Percentiles rank a stretch among this genome's conserved stretches.
These are phyloP conservation scores for Candida tetrigidarum DNA, from an alignment of 1,139 yeast genomes.

Conservation along the genomic window DNA sequence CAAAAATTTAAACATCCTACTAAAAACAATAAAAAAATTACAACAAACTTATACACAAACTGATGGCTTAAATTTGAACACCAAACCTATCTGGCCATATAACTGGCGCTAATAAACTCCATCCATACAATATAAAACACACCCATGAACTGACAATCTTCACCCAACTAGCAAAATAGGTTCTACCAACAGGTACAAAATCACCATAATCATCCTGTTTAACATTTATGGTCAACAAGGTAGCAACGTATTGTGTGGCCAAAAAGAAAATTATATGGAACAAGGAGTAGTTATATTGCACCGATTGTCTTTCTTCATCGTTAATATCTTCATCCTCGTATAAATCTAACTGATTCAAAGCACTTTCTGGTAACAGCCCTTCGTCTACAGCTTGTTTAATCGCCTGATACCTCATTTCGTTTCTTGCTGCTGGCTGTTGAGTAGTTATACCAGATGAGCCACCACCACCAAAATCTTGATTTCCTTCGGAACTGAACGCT, in stretches of 20 bases:
- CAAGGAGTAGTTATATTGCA: constrained; percentile 84
- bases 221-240: constrained; percentile 89
- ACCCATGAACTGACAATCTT: constrained; percentile 93
- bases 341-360: constrained; percentile 71
- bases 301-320: constrained; percentile 68
- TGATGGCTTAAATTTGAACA: constrained; percentile 30
- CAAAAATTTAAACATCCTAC: not conserved
- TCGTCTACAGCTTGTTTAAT: constrained; percentile 92
- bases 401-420: constrained; percentile 86
- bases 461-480: constrained; percentile 13
- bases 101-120: constrained; percentile 93
- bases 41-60: not conserved
- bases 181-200: constrained; percentile 96
- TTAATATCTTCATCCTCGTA: constrained; percentile 48
- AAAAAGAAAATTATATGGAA: constrained; percentile 92
- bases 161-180: constrained; percentile 95
- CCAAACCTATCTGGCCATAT: constrained; percentile 87
- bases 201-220: constrained; percentile 84
- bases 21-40: not conserved
- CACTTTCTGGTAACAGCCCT: constrained; percentile 94
- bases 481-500: constrained; percentile 48
- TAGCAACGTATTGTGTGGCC: constrained; percentile 98
- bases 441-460: constrained; percentile 25
- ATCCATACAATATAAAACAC: constrained; percentile 81
- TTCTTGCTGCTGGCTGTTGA: constrained; percentile 61